These are phyloP conservation scores for Hypomyces perniciosus DNA, from an alignment of 2,329 filamentous ascomycete genomes.

Conservation along the genomic window DNA sequence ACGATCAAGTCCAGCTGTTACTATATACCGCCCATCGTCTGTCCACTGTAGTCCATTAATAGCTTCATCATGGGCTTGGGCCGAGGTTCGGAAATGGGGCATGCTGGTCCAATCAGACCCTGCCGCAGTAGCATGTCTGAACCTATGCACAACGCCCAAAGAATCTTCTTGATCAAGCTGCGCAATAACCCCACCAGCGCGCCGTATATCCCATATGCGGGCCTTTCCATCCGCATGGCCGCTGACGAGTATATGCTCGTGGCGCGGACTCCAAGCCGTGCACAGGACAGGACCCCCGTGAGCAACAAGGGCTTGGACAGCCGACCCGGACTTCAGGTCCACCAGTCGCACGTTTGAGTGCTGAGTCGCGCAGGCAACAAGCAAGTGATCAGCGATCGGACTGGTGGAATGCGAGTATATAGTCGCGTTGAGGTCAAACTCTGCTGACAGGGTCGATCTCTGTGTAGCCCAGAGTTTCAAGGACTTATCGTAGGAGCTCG, in stretches of 20 bases:
- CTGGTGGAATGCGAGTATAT: conserved; percentile 76
- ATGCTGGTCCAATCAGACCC: conserved; percentile 25
- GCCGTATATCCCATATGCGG: conserved; percentile 80
- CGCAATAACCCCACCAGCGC: conserved; percentile 68
- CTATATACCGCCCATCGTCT: conserved; percentile 66
- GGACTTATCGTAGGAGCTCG: conserved; percentile 71
- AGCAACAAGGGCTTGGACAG: conserved; percentile 63
- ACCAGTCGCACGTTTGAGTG: conserved; percentile 78
- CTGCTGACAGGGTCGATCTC: conserved; percentile 53
- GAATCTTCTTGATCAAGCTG: conserved; percentile 80
- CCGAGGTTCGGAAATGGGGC: conserved; percentile 41
- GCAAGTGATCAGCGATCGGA: conserved; percentile 61
- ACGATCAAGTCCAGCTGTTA: conserved; percentile 78
- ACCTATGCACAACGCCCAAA: conserved; percentile 53
- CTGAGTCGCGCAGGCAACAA: conserved; percentile 85
- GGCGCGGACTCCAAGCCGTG: conserved; percentile 73
- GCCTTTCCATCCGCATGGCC: conserved; percentile 80
- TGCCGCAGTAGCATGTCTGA: conserved; percentile 27
- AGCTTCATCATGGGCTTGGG: conserved; percentile 68
- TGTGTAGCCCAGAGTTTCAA: conserved; percentile 70
- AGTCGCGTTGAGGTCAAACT: conserved; percentile 62
- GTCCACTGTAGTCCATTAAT: conserved; percentile 86
- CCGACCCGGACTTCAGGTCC: conserved; percentile 74
- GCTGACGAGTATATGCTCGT: conserved; percentile 74
- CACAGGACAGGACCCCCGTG: conserved; percentile 63